A percentile compares a stretch with the other conserved stretches of the same genome.
These are phyloP conservation scores for Magnusiomyces tetraspermus DNA, from an alignment of 1,139 yeast species.

Conservation along the genomic window DNA sequence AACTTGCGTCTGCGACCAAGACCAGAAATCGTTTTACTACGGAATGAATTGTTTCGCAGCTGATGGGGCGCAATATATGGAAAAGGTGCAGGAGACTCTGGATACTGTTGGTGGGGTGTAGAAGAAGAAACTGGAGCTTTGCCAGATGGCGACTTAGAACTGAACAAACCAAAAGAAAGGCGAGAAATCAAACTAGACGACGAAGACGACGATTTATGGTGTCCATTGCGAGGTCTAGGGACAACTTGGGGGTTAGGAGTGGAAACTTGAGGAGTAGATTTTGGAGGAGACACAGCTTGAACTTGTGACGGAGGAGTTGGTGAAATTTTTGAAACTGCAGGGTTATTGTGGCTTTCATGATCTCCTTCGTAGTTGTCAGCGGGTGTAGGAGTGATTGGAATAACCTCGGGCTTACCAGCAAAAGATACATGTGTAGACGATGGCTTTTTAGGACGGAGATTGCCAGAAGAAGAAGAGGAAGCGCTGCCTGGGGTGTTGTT, in stretches of 20 bases:
- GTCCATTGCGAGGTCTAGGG: background rate
- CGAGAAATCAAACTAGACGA: background rate
- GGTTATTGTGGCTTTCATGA: too few relatives aligned
- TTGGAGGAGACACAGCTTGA: too few relatives aligned
- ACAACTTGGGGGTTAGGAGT: too few relatives aligned
- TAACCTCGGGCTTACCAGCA: background rate
- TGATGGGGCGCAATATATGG: too few relatives aligned
- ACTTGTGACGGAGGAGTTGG: too few relatives aligned
- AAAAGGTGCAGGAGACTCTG: background rate
- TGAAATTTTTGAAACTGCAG: too few relatives aligned
- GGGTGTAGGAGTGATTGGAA: background rate
- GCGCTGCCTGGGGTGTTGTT: background rate
- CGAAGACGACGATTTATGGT: background rate
- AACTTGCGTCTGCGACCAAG: background rate
- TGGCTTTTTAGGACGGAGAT: background rate
- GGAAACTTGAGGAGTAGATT: too few relatives aligned
- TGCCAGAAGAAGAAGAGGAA: background rate
- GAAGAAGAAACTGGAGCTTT: background rate
- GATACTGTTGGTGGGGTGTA: too few relatives aligned
- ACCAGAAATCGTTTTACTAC: background rate
- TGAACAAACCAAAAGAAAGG: background rate
- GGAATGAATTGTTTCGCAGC: background rate
- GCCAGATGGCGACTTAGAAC: background rate
- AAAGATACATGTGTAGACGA: background rate
- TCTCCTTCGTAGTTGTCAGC: too few relatives aligned